Base-by-base conservation (phyloP, 345 rosid genomes). In the Eucalyptus erythrocorys region DNA sequence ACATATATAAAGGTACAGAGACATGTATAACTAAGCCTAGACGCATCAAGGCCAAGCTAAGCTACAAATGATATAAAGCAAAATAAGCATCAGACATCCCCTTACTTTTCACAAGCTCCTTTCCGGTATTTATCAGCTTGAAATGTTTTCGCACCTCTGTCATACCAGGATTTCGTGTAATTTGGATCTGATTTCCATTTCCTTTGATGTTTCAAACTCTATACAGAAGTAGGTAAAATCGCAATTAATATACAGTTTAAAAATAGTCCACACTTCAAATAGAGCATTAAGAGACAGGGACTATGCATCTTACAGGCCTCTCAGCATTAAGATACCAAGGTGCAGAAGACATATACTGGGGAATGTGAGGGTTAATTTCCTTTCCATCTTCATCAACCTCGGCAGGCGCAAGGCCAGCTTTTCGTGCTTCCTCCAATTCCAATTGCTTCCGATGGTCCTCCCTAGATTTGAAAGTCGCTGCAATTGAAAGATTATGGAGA, bases 201-300 rank as follows among this genome's bases (percentile, higher is more conserved):
- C 93, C 97, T 92, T 93, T 94, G 98, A 95, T 95, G 98, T 91
- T 94, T 96, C 89, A 93, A 93, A 88, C 96, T 95, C 95, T 94
- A 57, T 5, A 71, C 68, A 55, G 17, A 47, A 42, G 42, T 21
- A 40, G 43, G 66, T 34, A 82, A 13, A 85, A 53, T 27, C 68
- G 7, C 48, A 27, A 50, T 68, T 57, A 49, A 53, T 6, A 40
- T 17, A 26, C n/a, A 11, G 48, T 14, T 34, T 22, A 14, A 50
- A n/a, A 30, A 50, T 19, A 32, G 19, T 45, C 37, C 12, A 37
- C 30, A 43, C 85, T 43, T 7, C 32, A 71, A 48, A 57, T 27
- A 51, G 42, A 50, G 48, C 34, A 49, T 57, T 43, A 26, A 82
- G 34, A 85, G 43, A 51, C 0, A 80, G 30, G 21, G 34, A 68